phyloP scores from a whole-genome alignment of 129 eudicot genomes.

The Sambucus nigra region DNA sequence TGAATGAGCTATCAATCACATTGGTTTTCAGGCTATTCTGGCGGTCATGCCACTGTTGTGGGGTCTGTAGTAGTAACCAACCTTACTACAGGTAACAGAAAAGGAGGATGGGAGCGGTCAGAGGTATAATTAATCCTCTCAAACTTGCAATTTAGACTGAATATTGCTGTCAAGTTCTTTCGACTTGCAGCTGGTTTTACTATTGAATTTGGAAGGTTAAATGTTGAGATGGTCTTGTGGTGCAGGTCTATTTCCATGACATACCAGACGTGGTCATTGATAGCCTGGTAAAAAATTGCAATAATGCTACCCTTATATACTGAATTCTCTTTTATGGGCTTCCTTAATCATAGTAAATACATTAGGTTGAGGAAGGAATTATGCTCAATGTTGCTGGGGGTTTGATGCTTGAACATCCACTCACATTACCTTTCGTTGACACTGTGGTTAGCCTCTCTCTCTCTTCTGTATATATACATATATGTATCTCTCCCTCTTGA shows the following conservation, averaged over 20 bases:
- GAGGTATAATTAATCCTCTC: slow-evolving; percentile 39
- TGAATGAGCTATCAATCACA: neutral
- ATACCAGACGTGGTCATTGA: slow-evolving; percentile 81
- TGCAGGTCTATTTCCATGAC: slow-evolving; percentile 88
- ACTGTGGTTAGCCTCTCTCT: slow-evolving; percentile 60
- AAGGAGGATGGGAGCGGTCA: slow-evolving; percentile 73
- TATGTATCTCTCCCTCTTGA: neutral
- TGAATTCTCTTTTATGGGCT: slow-evolving; percentile 5
- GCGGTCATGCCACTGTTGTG: slow-evolving; percentile 70
- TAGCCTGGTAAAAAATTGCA: slow-evolving; percentile 46
- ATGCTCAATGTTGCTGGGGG: slow-evolving; percentile 86
- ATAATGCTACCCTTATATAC: neutral
- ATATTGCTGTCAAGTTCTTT: neutral
- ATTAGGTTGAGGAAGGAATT: slow-evolving; percentile 72
- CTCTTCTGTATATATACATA: neutral
- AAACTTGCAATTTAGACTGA: too few species aligned
- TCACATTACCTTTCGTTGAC: slow-evolving; percentile 68
- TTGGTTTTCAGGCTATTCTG: slow-evolving; percentile 62
- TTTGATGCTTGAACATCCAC: slow-evolving; percentile 89
- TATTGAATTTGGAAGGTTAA: neutral
- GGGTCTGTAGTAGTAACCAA: slow-evolving; percentile 82
- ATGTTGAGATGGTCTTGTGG: slow-evolving; percentile 6
- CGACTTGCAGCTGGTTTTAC: neutral
- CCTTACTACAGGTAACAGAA: slow-evolving; percentile 60
- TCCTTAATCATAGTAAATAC: slow-evolving; percentile 7